Evolutionary conservation across 768 basidiomycete genomes (phyloP), one percentile per base, ranked within the genome.

Genomic region (Pisolithus sp.): DNA sequence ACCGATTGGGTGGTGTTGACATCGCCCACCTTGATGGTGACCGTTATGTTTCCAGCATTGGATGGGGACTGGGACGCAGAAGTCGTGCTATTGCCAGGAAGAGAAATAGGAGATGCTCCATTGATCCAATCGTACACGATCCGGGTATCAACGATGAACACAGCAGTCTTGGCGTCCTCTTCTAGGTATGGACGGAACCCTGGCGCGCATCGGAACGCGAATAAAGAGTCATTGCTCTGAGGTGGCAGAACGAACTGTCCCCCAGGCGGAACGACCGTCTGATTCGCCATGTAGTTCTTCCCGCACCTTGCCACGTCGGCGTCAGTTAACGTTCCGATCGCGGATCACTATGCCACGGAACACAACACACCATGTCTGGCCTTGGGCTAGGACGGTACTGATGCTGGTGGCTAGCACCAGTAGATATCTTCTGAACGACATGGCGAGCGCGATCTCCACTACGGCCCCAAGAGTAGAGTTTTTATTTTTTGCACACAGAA

Each of bases 151-250:
- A 78, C 51, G 40, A 78, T 51, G 43, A 77, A 36, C 17, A 55
- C 18, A 4, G 50, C 59, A 7, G 24, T 10, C 18, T 50, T 40
- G 7, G 42, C 66, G 18, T 79, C 78, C 39, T 71, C 70, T 9
- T 70, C 64, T 2, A 79, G 69, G 62, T 77, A 80, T 2, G 78
- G 78, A 37, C 71, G 70, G 42, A 78, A 69, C 6, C 61, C 72
- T 2, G 77, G 77, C 1, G 72, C 65, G 53, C 77, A 80, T 41
- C 74, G 72, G 41, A 80, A 68, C 0, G 73, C 73, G 1, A 79
- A 62, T 13, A 77, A 66, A 8, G 77, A 72, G 7, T 56, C 54
- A 3, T 59, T 18, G 4, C 73, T 75, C 3, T 55, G 49, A 0
- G 59, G 56, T 1, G 74, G 73, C 1, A 68, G 49, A 7, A 66